Percentiles rank a stretch among this genome's conserved stretches.
phyloP scores from a whole-genome alignment of 2,329 filamentous ascomycete genomes.

The Hypoxylon sp. region DNA sequence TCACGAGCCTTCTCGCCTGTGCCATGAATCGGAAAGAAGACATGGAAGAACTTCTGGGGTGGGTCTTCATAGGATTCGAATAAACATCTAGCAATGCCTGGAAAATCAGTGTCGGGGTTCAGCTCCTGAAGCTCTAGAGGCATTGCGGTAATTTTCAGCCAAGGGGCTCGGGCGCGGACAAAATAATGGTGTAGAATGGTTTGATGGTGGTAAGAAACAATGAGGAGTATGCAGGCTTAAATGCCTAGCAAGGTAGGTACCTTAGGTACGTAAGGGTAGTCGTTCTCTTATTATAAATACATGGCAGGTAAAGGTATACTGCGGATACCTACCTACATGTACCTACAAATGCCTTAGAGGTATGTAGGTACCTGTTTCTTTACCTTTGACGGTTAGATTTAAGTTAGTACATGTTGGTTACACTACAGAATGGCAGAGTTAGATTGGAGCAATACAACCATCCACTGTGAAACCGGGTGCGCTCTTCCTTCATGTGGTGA shows the following conservation, averaged over 20 bases:
- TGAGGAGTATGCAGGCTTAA: neutral
- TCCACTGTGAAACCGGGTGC: neutral
- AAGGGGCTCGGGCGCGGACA: neutral
- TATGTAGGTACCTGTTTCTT: too few species aligned
- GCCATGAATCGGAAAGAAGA: conserved; percentile 51
- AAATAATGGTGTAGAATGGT: neutral
- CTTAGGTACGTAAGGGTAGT: too few species aligned
- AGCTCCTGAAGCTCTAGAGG: conserved; percentile 35
- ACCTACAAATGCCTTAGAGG: too few species aligned
- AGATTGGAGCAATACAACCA: neutral
- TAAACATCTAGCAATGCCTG: conserved; percentile 42
- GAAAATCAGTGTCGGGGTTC: conserved; percentile 49
- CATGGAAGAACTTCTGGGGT: conserved; percentile 49
- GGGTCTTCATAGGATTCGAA: conserved; percentile 51
- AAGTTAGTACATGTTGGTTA: conserved; percentile 6
- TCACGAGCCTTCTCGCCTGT: conserved; percentile 41
- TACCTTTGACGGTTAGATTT: neutral
- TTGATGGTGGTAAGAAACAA: neutral
- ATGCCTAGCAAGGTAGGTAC: neutral
- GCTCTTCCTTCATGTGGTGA: neutral
- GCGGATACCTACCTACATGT: too few species aligned
- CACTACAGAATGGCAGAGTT: conserved; percentile 3
- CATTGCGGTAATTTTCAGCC: neutral
- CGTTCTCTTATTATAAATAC: neutral
- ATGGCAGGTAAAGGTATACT: neutral